Evolutionary conservation across 345 rosid species (phyloP).

Genomic region (Rhodomyrtus tomentosa): DNA sequence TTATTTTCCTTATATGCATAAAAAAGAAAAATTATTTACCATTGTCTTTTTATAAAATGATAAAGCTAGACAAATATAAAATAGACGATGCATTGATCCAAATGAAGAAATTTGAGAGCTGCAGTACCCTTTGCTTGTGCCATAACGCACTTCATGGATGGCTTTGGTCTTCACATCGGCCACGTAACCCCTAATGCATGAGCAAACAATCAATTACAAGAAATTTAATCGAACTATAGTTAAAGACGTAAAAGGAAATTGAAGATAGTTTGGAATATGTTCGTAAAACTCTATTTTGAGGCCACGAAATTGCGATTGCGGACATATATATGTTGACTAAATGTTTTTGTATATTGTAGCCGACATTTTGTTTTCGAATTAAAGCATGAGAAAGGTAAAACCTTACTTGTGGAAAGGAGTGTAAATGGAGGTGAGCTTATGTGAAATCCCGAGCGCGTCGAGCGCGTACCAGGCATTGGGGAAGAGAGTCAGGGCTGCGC

Average conservation of each 20-base stretch:
- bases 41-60: neutral
- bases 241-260: neutral
- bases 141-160: neutral
- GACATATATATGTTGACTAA: neutral
- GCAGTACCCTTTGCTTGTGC: neutral
- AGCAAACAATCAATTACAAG: neutral
- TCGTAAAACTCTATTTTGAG: neutral
- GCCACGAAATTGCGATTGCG: neutral
- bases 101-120: neutral
- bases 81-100: neutral
- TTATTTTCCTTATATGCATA: neutral
- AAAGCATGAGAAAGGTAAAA: neutral
- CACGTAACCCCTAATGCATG: slow-evolving; percentile 1
- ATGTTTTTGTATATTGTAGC: neutral
- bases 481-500: slow-evolving; percentile 18
- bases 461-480: slow-evolving; percentile 38
- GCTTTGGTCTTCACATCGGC: slow-evolving; percentile 15
- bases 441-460: slow-evolving; percentile 28
- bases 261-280: neutral
- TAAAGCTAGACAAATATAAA: neutral
- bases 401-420: neutral
- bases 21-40: too few relatives aligned
- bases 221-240: neutral
- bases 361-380: neutral
- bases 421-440: slow-evolving; percentile 20